Evolutionary conservation across 345 rosid species (phyloP), one percentile per base, ranked within the genome.

Genomic region (Rhizophora apiculata): DNA sequence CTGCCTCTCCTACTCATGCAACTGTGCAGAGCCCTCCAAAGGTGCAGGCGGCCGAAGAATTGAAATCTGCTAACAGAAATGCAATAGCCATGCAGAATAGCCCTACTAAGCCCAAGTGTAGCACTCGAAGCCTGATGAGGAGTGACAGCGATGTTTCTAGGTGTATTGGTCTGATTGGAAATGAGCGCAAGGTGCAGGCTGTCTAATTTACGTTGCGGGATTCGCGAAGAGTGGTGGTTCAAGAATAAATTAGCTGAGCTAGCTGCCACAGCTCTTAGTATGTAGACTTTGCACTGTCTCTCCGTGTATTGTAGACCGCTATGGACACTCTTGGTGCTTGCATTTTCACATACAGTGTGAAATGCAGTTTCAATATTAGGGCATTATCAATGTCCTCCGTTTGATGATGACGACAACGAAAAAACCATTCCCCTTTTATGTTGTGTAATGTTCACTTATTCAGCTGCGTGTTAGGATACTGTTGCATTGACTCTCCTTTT

Each of bases 141-240:
- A 90, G 96, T 53, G 84, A 89, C 67, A 93, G 97, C 82, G 81
- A 64, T 70, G 87, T 95, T 59, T 87, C 96, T 9, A 84, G 78
- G 76, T 84, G 88, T 75, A 72, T 85, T 2, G 89, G 87, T 0
- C 63, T 79, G 4, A 43, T 76, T 22, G 80, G 74, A 56, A 82
- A 75, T 69, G 76, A 82, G 60, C 65, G 70, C 3, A 62, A 72
- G 72, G 80, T 77, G 1, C 80, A 77, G 8, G 76, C 80, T 20
- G 37, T 68, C 39, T 72, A 64, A 76, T 71, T 51, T 26, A 13
- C 1, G 5, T 15, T 43, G 19, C 1, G 5, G 5, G 18, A 4
- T 43, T 43, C 1, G 18, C 4, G 4, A 3, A 43, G 18, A 43
- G 49, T 43, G 49, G 19, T 13, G 5, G 19, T 43, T 43, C 49